These are phyloP conservation scores for Thalia dealbata DNA, from an alignment of 176 grass and related monocot species.

Conservation along the genomic window DNA sequence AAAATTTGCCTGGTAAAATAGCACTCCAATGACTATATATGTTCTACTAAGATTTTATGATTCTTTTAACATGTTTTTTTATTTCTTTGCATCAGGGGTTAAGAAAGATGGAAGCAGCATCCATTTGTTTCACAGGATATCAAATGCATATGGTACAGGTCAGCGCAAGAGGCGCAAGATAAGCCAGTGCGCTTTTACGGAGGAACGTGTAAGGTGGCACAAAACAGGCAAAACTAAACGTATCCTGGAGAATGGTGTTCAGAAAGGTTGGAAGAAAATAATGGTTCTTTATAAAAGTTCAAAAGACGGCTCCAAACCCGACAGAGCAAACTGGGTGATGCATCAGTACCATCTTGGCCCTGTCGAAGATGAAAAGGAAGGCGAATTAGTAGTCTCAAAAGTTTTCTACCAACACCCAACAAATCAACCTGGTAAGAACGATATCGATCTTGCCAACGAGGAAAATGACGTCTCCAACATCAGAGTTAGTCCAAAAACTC, in stretches of 20 bases:
- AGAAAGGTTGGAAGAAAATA: slow-evolving; percentile 89
- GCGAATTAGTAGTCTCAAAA: slow-evolving; percentile 63
- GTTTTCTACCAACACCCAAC: slow-evolving; percentile 45
- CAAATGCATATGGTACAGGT: slow-evolving; percentile 66
- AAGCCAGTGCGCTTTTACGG: slow-evolving; percentile 17
- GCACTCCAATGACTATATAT: background rate
- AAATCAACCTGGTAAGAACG: slow-evolving; percentile 33
- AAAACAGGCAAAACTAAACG: slow-evolving; percentile 75
- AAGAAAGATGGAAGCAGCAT: slow-evolving; percentile 51
- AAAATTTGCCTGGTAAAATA: slow-evolving; percentile 75
- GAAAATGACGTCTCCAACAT: slow-evolving; percentile 29
- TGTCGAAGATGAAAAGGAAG: slow-evolving; percentile 60
- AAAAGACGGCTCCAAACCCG: slow-evolving; percentile 42
- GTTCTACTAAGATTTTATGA: background rate
- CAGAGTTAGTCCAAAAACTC: slow-evolving; percentile 57
- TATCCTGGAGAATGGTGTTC: slow-evolving; percentile 39
- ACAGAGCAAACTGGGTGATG: slow-evolving; percentile 69
- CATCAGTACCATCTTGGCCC: slow-evolving; percentile 79
- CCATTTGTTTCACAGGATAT: slow-evolving; percentile 73
- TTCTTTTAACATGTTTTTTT: background rate
- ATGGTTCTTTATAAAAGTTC: slow-evolving; percentile 67
- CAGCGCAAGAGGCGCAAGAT: slow-evolving; percentile 62
- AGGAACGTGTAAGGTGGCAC: slow-evolving; percentile 66
- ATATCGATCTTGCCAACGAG: slow-evolving; percentile 21
- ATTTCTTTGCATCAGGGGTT: slow-evolving; percentile 33